A percentile compares a stretch with the other conserved stretches of the same genome.
phyloP scores from a whole-genome alignment of 2,329 filamentous ascomycete species.

The Diaporthe citrichinensis region DNA sequence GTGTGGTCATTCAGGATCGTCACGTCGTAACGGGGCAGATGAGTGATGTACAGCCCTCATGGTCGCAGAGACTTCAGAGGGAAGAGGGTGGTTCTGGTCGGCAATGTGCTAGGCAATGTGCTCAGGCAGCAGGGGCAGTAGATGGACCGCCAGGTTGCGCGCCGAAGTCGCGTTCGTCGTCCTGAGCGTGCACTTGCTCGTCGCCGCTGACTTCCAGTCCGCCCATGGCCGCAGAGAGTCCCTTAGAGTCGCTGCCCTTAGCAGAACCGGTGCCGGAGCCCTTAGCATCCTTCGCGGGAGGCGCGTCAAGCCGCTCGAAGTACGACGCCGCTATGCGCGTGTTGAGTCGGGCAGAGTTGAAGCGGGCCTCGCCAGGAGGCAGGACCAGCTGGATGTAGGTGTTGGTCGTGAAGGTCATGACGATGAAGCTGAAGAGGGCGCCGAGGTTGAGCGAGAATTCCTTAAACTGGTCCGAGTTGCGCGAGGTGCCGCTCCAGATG shows the following conservation, averaged over 20 bases:
- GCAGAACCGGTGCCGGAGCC: constrained; percentile 20
- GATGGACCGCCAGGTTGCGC: constrained; percentile 33
- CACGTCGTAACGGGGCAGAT: constrained; percentile 13
- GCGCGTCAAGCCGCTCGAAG: constrained; percentile 78
- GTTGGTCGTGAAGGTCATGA: constrained; percentile 96
- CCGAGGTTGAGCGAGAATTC: constrained; percentile 85
- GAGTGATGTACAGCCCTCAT: constrained; percentile 27
- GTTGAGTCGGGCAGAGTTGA: constrained; percentile 92
- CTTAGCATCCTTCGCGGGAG: constrained; percentile 50
- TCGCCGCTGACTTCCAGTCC: constrained; percentile 40
- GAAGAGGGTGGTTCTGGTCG: neutral
- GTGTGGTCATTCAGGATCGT: constrained; percentile 24
- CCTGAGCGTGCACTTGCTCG: constrained; percentile 35
- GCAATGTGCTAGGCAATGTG: neutral
- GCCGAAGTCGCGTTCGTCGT: constrained; percentile 29
- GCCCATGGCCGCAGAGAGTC: constrained; percentile 33
- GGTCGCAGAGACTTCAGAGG: neutral
- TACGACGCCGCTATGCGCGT: constrained; percentile 88
- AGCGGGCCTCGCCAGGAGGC: constrained; percentile 90
- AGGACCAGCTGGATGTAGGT: constrained; percentile 95
- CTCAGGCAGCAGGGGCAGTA: constrained; percentile 39
- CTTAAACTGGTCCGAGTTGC: constrained; percentile 84
- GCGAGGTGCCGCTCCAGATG: constrained; percentile 84
- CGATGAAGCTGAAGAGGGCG: constrained; percentile 89
- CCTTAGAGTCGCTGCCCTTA: constrained; percentile 38